These are phyloP conservation scores for Amanita muscaria DNA, from an alignment of 768 basidiomycete species.

Conservation along the genomic window DNA sequence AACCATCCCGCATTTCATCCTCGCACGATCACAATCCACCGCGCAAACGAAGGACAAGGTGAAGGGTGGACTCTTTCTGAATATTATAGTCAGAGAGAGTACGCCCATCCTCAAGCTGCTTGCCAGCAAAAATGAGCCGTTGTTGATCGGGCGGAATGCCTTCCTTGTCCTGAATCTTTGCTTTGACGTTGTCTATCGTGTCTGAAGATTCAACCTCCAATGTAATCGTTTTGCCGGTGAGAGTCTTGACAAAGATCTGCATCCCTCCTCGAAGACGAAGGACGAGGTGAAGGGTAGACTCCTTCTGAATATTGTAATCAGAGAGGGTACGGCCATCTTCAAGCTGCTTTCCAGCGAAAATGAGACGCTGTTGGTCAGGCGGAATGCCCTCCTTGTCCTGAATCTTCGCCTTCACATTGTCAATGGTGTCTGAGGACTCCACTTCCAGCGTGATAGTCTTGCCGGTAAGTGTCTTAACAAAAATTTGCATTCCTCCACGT, in stretches of 20 bases:
- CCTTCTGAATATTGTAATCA: slow-evolving; percentile 63
- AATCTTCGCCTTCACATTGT: slow-evolving; percentile 77
- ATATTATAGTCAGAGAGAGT: slow-evolving; percentile 88
- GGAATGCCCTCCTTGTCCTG: slow-evolving; percentile 82
- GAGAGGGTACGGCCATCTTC: slow-evolving; percentile 74
- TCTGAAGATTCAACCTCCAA: slow-evolving; percentile 76
- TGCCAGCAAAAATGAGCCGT: slow-evolving; percentile 93
- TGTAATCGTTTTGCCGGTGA: slow-evolving; percentile 86
- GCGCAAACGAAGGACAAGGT: slow-evolving; percentile 68
- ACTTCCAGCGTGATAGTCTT: slow-evolving; percentile 90
- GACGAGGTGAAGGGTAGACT: slow-evolving; percentile 54
- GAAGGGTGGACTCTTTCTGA: slow-evolving; percentile 89
- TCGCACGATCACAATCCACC: slow-evolving; percentile 55
- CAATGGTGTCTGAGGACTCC: slow-evolving; percentile 70
- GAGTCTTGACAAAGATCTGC: slow-evolving; percentile 86
- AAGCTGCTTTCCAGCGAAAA: slow-evolving; percentile 79
- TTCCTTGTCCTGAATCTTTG: slow-evolving; percentile 83
- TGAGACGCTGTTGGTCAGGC: slow-evolving; percentile 71
- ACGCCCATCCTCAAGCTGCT: slow-evolving; percentile 91
- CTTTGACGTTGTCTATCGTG: slow-evolving; percentile 74
- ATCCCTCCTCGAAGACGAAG: slow-evolving; percentile 42
- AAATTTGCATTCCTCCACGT: slow-evolving; percentile 67
- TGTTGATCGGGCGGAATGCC: slow-evolving; percentile 84
- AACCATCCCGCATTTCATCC: no score
- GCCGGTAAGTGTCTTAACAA: slow-evolving; percentile 82